These are phyloP conservation scores for Rickenella mellea DNA, from an alignment of 768 basidiomycete genomes.

Conservation along the genomic window DNA sequence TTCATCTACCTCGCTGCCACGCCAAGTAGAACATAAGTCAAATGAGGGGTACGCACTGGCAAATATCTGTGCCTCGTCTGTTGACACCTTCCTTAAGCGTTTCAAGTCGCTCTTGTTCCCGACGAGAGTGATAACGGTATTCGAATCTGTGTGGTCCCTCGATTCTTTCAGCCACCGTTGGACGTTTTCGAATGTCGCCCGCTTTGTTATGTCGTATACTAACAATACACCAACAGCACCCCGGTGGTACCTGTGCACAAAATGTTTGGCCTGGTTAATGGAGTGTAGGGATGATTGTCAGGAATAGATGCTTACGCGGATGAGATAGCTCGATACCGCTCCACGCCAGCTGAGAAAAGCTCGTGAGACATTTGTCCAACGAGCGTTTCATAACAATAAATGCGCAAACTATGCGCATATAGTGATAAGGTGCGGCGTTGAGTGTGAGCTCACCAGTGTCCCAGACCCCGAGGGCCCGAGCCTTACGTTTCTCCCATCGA, in stretches of 20 bases:
- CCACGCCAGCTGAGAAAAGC: conserved; percentile 75
- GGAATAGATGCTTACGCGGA: conserved; percentile 61
- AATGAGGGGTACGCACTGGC: conserved; percentile 23
- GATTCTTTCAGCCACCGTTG: conserved; percentile 45
- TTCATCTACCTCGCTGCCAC: no score
- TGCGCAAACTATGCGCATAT: not conserved
- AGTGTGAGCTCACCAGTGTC: conserved; percentile 70
- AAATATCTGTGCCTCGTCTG: conserved; percentile 42
- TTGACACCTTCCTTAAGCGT: conserved; percentile 40
- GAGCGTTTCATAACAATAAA: conserved; percentile 1
- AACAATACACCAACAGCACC: conserved; percentile 33
- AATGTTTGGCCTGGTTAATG: not conserved
- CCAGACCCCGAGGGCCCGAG: conserved; percentile 98
- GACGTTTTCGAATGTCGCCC: conserved; percentile 40
- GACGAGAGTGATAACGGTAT: conserved; percentile 38
- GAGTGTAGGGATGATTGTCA: not conserved
- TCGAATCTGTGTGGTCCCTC: conserved; percentile 35
- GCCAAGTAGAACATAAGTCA: not conserved
- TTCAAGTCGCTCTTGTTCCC: conserved; percentile 47
- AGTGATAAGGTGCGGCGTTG: not conserved
- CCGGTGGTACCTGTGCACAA: conserved; percentile 32
- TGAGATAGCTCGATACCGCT: conserved; percentile 95
- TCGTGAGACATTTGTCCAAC: conserved; percentile 2
- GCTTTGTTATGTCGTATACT: conserved; percentile 30
- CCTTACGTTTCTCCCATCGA: conserved; percentile 98